Percentiles rank a stretch among this genome's conserved stretches.
Evolutionary conservation across 2,329 filamentous ascomycete species (phyloP).

Genomic region (Alternaria viburni): DNA sequence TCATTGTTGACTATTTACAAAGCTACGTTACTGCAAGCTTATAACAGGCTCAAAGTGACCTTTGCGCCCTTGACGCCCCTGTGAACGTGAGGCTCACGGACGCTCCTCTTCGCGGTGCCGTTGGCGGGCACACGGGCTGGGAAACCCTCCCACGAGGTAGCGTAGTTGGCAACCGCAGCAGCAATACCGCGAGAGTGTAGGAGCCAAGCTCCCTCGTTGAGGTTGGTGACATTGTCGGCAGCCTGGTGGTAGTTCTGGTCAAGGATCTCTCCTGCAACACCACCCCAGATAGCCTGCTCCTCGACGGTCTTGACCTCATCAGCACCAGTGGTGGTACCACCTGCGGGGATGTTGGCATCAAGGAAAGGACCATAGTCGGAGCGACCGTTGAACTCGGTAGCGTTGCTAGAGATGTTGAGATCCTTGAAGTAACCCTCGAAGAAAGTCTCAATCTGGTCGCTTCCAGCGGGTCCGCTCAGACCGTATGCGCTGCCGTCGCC

Average conservation of each 20-base stretch:
- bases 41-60: background rate
- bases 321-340: constrained; percentile 48
- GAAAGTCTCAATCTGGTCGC: constrained; percentile 38
- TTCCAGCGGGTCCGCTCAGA: constrained; percentile 40
- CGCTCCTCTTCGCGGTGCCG: constrained; percentile 8
- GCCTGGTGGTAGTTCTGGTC: constrained; percentile 39
- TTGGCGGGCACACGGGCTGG: constrained; percentile 22
- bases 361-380: constrained; percentile 49
- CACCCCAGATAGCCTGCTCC: constrained; percentile 44
- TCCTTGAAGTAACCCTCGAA: constrained; percentile 42
- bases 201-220: constrained; percentile 37
- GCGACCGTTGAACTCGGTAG: constrained; percentile 47
- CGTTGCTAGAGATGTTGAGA: constrained; percentile 36
- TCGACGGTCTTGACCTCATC: constrained; percentile 48
- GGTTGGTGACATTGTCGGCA: constrained; percentile 46
- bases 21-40: background rate
- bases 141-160: constrained; percentile 33
- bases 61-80: background rate
- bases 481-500: constrained; percentile 45
- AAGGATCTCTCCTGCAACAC: constrained; percentile 28
- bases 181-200: constrained; percentile 44
- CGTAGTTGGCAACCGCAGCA: constrained; percentile 43
- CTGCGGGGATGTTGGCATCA: constrained; percentile 42
- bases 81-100: background rate
- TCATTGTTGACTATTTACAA: background rate